A percentile compares a stretch with the other conserved stretches of the same genome.
Evolutionary conservation across 2,329 filamentous ascomycete species (phyloP).

Genomic region (Claviceps arundinis): DNA sequence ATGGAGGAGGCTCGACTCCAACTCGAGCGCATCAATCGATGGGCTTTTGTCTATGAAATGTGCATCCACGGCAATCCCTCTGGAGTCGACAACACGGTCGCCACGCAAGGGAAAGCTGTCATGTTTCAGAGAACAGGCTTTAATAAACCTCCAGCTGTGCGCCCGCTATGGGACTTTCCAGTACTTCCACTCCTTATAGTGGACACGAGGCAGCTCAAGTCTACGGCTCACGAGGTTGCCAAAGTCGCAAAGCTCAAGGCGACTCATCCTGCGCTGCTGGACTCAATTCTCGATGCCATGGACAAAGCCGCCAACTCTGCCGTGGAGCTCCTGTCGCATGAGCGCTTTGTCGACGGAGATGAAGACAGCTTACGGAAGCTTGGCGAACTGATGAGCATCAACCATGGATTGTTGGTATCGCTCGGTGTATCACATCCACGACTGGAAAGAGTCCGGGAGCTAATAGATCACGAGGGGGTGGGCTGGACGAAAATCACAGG

Average conservation of each 20-base stretch:
- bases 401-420: slow-evolving; percentile 83
- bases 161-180: slow-evolving; percentile 73
- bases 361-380: slow-evolving; percentile 55
- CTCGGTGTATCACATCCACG: slow-evolving; percentile 90
- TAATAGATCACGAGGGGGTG: slow-evolving; percentile 78
- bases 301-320: slow-evolving; percentile 54
- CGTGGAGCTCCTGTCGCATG: slow-evolving; percentile 38
- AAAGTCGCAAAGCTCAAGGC: slow-evolving; percentile 68
- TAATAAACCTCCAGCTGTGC: slow-evolving; percentile 61
- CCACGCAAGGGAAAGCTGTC: slow-evolving; percentile 86
- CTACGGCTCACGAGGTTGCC: slow-evolving; percentile 70
- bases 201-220: slow-evolving; percentile 78
- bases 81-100: slow-evolving; percentile 92
- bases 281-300: slow-evolving; percentile 72
- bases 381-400: slow-evolving; percentile 82
- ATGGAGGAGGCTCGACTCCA: slow-evolving; percentile 77
- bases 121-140: slow-evolving; percentile 76
- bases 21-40: slow-evolving; percentile 89
- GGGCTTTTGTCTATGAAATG: slow-evolving; percentile 95
- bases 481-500: slow-evolving; percentile 98
- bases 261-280: slow-evolving; percentile 63
- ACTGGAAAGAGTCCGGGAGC: slow-evolving; percentile 78
- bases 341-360: slow-evolving; percentile 54
- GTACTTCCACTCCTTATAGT: slow-evolving; percentile 82
- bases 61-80: slow-evolving; percentile 96